Base-by-base conservation (phyloP, 257 asterid genomes). In the Dorcoceras hygrometricum region DNA sequence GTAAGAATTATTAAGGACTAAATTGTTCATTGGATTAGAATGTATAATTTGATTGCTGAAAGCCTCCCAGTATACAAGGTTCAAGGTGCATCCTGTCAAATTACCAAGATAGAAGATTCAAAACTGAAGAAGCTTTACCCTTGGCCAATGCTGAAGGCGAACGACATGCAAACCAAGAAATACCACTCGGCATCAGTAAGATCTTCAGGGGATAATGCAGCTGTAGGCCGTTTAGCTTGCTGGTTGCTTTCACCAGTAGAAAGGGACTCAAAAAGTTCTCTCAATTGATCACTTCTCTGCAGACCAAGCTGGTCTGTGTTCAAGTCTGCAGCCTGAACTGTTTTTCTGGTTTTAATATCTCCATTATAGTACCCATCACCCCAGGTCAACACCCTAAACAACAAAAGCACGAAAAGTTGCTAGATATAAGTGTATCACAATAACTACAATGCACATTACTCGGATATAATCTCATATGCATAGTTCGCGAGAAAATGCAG, bases 131-230 rank as follows among this genome's bases (percentile, higher is more conserved):
- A 51, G 16, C 68, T 39, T 78, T 93, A 93, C 99, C 96, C 95
- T 88, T 90, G 90, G 72, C 86, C 89, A 56, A 65, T 50, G 54
- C 76, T 76, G 89, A 88, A 93, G 14, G 79, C 71, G 69, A 93
- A 93, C 0, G 99, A 93, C 97, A 90, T 93, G 82, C 99, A 93
- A 77, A 88, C 95, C 91, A 93, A 78, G 88, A 82, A 93, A 76
- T 83, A 93, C 97, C 99, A 93, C 79, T 93, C 97, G 0, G 97
- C 78, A 75, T 93, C 96, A 0, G 97, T 88, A 72, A 93, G 97
- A 78, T 93, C 99, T 80, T 93, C 99, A 1, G 97, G 97, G 65
- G 96, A 88, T 68, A 93, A 77, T 61, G 97, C 83, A 73, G 90
- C 89, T 0, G 97, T 79, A 10, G 96, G 96, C 78, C 96, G 79